phyloP scores from a whole-genome alignment of 257 asterid genomes.

The Mentha longifolia region DNA sequence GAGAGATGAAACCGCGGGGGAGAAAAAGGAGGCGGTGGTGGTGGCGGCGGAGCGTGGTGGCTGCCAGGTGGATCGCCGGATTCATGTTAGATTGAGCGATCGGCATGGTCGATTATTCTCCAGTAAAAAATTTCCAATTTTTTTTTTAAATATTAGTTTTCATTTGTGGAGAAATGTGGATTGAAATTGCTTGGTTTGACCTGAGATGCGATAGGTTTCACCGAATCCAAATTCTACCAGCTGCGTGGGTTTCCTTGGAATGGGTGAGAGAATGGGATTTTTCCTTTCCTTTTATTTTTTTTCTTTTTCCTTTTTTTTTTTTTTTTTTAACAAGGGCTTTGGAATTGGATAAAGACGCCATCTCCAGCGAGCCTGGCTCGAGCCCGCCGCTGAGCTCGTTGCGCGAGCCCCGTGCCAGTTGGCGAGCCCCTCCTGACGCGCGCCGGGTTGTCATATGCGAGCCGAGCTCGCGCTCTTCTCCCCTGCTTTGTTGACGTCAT shows the following conservation, averaged over 20 bases:
- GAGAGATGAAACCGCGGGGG: slow-evolving; percentile 36
- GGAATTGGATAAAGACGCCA: no score
- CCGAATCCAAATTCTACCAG: not conserved
- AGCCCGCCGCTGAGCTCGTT: no score
- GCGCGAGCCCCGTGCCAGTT: no score
- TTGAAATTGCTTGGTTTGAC: not conserved
- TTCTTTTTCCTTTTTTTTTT: not conserved
- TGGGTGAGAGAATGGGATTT: slow-evolving; percentile 1
- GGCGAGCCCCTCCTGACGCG: no score
- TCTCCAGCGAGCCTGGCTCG: no score
- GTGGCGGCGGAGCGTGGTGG: slow-evolving; percentile 58
- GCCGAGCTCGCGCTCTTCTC: no score
- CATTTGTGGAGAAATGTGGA: not conserved
- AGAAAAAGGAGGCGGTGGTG: slow-evolving; percentile 37
- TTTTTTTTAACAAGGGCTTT: no score
- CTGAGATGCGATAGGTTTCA: not conserved
- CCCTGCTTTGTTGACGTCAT: no score
- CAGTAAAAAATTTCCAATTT: not conserved
- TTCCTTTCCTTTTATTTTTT: not conserved
- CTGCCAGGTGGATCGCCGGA: slow-evolving; percentile 69
- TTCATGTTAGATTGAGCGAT: slow-evolving; percentile 59
- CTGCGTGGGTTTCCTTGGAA: slow-evolving; percentile 18
- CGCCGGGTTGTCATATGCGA: no score
- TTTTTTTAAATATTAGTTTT: not conserved
- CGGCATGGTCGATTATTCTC: slow-evolving; percentile 34